phyloP scores from a whole-genome alignment of 257 asterid species.

The Petunia secreta region DNA sequence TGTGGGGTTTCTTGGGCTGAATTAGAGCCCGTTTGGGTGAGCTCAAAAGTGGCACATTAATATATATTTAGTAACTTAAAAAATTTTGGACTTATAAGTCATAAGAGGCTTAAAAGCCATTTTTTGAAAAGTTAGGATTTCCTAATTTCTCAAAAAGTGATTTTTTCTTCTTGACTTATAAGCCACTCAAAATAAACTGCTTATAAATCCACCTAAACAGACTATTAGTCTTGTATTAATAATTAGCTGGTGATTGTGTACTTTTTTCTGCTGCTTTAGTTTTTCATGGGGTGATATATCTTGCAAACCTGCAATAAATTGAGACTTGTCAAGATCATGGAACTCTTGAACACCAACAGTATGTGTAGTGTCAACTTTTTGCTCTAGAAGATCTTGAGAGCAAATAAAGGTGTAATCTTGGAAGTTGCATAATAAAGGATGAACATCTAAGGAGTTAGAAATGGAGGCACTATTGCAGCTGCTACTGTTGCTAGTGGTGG shows the following conservation, averaged over 20 bases:
- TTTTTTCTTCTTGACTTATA: no score
- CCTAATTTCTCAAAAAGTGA: no score
- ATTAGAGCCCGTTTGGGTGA: background rate
- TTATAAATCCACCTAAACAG: no score
- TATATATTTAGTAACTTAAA: no score
- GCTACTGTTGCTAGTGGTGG: constrained; percentile 43
- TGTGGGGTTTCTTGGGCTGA: constrained; percentile 32
- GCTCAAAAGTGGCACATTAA: no score
- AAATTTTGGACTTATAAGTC: no score
- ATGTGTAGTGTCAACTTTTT: constrained; percentile 28
- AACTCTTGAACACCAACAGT: constrained; percentile 36
- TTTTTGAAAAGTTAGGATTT: no score
- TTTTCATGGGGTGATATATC: constrained; percentile 47
- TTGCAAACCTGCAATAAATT: constrained; percentile 56
- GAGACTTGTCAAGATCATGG: constrained; percentile 65
- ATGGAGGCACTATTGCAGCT: constrained; percentile 2
- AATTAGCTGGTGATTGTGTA: background rate
- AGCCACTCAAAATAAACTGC: no score
- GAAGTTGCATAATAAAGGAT: constrained; percentile 27
- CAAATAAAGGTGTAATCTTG: constrained; percentile 38
- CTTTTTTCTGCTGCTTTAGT: background rate
- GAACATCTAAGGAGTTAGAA: background rate
- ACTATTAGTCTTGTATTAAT: background rate
- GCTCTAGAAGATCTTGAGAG: constrained; percentile 51
- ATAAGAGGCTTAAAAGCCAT: no score